A percentile compares a stretch with the other conserved stretches of the same genome.
Evolutionary conservation across 179 eudicot species (phyloP).

Genomic region (Monotropa hypopitys): DNA sequence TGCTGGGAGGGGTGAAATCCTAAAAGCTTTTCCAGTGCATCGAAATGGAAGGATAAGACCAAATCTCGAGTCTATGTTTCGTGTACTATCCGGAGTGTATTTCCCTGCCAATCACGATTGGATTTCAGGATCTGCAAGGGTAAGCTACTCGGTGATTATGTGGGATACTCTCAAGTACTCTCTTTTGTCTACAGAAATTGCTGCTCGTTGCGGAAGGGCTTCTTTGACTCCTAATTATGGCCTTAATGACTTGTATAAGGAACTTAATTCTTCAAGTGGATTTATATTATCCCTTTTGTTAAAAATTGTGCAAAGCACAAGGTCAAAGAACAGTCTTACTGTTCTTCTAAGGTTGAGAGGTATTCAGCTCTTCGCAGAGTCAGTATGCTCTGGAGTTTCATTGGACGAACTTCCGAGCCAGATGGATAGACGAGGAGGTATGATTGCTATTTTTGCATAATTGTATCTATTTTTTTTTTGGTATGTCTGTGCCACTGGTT

Average conservation of each 20-base stretch:
- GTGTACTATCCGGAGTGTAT: constrained; percentile 54
- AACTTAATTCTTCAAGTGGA: constrained; percentile 60
- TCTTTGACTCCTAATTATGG: constrained; percentile 34
- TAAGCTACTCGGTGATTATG: constrained; percentile 61
- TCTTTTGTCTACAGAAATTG: constrained; percentile 74
- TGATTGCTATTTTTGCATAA: constrained; percentile 3
- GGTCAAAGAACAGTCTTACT: constrained; percentile 35
- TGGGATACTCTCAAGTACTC: constrained; percentile 97
- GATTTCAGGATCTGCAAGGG: constrained; percentile 44
- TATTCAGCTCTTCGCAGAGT: constrained; percentile 58
- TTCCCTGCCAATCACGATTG: constrained; percentile 46
- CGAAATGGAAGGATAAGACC: constrained; percentile 28
- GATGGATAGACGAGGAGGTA: constrained; percentile 45
- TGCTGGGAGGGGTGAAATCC: constrained; percentile 41
- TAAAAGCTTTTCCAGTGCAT: constrained; percentile 38
- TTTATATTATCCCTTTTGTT: constrained; percentile 66
- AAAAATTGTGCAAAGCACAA: constrained; percentile 35
- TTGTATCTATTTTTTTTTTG: neutral
- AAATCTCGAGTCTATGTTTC: constrained; percentile 48
- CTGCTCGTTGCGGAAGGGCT: constrained; percentile 54
- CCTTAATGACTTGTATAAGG: constrained; percentile 43
- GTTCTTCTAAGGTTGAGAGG: constrained; percentile 67
- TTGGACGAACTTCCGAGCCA: constrained; percentile 23
- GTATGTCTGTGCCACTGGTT: neutral
- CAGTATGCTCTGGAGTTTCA: constrained; percentile 43